Conservation (phyloP, 768 basidiomycete genomes). For the Cyclocybe cylindracea region DNA sequence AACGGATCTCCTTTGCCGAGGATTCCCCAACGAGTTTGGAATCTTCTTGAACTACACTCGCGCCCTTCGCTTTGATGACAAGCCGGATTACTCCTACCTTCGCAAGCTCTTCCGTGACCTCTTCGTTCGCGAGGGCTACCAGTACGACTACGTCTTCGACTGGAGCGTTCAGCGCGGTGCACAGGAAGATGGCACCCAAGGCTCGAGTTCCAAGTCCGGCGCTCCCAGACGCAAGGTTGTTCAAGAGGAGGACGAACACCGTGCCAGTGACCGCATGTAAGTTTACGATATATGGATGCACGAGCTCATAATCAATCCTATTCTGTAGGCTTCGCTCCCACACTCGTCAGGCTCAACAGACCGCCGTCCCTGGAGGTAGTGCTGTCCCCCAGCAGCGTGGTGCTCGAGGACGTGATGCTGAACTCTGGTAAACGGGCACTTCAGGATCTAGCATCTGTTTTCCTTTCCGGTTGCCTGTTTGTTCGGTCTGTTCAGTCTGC, state of each 20-base stretch:
- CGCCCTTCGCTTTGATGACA: slow-evolving; percentile 98
- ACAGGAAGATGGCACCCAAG: slow-evolving; percentile 63
- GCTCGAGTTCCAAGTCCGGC: slow-evolving; percentile 61
- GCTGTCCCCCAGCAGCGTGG: slow-evolving; percentile 36
- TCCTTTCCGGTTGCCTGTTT: slow-evolving; percentile 24
- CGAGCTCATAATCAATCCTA: slow-evolving; percentile 17
- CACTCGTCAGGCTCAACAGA: slow-evolving; percentile 79
- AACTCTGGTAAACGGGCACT: slow-evolving; percentile 53
- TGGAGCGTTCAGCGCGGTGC: slow-evolving; percentile 88
- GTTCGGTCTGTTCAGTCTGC: slow-evolving; percentile 28
- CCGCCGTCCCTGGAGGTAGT: slow-evolving; percentile 48
- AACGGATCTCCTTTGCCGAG: slow-evolving; percentile 94
- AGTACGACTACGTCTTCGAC: slow-evolving; percentile 99
- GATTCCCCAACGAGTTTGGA: slow-evolving; percentile 99
- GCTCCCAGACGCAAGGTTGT: slow-evolving; percentile 77
- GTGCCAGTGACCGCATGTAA: slow-evolving; percentile 82
- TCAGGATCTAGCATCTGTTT: slow-evolving; percentile 14
- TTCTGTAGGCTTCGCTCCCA: slow-evolving; percentile 77
- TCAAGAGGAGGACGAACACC: slow-evolving; percentile 84
- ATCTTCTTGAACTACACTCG: slow-evolving; percentile 99
- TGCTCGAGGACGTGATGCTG: slow-evolving; percentile 47
- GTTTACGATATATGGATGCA: slow-evolving; percentile 26
- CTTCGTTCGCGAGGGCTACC: slow-evolving; percentile 95
- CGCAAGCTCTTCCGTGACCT: slow-evolving; percentile 99
- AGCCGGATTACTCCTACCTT: slow-evolving; percentile 99